Evolutionary conservation across 2,329 filamentous ascomycete genomes (phyloP), one percentile per base, ranked within the genome.

Genomic region (Ophiostoma ips): DNA sequence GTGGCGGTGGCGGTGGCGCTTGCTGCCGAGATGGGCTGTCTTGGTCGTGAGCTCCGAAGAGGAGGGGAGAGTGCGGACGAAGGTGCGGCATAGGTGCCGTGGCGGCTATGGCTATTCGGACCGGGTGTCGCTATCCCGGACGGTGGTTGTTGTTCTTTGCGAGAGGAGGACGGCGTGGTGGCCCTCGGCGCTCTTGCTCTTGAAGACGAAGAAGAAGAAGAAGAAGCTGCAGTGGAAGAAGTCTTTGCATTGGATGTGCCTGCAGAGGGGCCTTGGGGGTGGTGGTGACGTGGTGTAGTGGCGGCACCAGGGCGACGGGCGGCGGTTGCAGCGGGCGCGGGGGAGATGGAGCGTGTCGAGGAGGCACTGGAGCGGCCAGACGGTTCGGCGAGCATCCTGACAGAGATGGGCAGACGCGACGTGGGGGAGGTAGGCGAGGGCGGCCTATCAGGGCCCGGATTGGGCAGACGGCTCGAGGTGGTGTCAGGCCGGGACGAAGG

Each of bases 21-120:
- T n/a, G 83, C 83, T 50, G 78, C 71, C 10, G 85, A 87, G 19
- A 94, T 81, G 9, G 84, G 82, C 60, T 87, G 82, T 48, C 87
- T 75, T n/a, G 86, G 85, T 38, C 86, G 75, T 38, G 87, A 92
- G 60, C 85, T 92, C 60, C 87, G 78, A 46, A 94, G 68, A 10
- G 83, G 79, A 3, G 87, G 87, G 1, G 88, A 94, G 33, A 82
- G 73, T 61, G 85, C 87, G 0, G 84, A 77, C 16, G 73, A 71
- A 40, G 84, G 78, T 33, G 77, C 71, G 51, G 83, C 76, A 62
- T 84, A 86, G 36, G 85, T 84, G 57, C 83, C 81, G 12, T 92
- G 71, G 47, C 77, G 73, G 58, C 72, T 79, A 58, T 71, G 73
- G 58, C 72, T 79, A 58, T 71, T 76, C 54, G 70, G 74, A 28